Base-by-base conservation (phyloP, 345 rosid species). In the Bruguiera parviflora region DNA sequence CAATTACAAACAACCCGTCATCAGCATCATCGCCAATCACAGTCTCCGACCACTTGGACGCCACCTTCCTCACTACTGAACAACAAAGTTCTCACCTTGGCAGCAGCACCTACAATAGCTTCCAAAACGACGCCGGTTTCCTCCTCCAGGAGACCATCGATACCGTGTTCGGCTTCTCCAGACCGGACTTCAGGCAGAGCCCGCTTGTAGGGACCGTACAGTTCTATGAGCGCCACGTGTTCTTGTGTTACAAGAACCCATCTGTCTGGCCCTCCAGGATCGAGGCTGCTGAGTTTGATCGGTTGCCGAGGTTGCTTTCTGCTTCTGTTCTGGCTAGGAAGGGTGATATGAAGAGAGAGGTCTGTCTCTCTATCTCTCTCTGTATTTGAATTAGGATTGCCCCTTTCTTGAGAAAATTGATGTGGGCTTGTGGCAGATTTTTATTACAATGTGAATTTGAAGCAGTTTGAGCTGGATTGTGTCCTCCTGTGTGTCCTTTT, bases 211-310 rank as follows among this genome's bases (percentile, higher is more conserved):
- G 97, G 49, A 83, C 96, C 74, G 99, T 95, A 5, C 88, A 89
- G 85, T 82, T 81, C 73, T 92, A 92, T 80, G 72, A 87, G 77
- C 90, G 99, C 39, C 99, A 95, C 69, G 89, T 90, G 21, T 95
- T 92, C 77, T 70, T 95, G 63, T 95, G 99, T 73, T 95, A 95
- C 81, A 95, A 95, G 81, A 90, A 88, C 77, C 99, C 97, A 1
- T 83, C 89, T 43, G 99, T 87, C 37, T 95, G 97, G 99, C 96
- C 97, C 0, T 85, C 92, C 0, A 88, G 99, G 79, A 88, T 95
- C 70, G 97, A 92, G 80, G 97, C 99, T 13, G 92, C 99, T 19
- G 99, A 95, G 91, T 95, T 95, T 71, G 99, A 95, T 87, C 96
- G 99, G n/a, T 82, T 91, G 79, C 98, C 97, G 62, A 84, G 98